A percentile compares a stretch with the other conserved stretches of the same genome.
Evolutionary conservation across 2,329 filamentous ascomycete species (phyloP).

Genomic region (Fusarium temperatum): DNA sequence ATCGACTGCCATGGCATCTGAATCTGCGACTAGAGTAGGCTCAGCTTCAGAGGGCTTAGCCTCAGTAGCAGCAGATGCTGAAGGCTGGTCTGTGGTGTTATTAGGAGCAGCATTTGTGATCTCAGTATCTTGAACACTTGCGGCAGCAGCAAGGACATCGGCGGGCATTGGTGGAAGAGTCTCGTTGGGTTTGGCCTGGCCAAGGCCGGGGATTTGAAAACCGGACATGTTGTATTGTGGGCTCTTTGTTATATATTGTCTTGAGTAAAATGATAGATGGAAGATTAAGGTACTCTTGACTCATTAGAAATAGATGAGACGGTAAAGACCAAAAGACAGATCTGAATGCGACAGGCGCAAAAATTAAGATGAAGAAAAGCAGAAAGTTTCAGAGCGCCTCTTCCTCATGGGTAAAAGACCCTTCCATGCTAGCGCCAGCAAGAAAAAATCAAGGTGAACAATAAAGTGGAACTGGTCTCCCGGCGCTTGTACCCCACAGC

Average conservation of each 20-base stretch:
- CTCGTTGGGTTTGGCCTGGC: slow-evolving; percentile 55
- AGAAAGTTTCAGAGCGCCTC: slow-evolving; percentile 14
- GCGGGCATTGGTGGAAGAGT: slow-evolving; percentile 50
- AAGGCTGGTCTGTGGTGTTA: neutral
- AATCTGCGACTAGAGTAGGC: slow-evolving; percentile 34
- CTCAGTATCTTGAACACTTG: slow-evolving; percentile 40
- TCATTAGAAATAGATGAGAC: neutral
- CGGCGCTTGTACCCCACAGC: slow-evolving; percentile 29
- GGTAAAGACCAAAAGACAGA: neutral
- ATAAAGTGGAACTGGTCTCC: slow-evolving; percentile 27
- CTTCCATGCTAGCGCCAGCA: slow-evolving; percentile 23
- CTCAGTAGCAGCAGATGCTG: slow-evolving; percentile 1
- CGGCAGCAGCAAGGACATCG: slow-evolving; percentile 45
- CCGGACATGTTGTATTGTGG: slow-evolving; percentile 47
- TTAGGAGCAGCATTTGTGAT: slow-evolving; percentile 20
- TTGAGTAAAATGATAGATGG: neutral
- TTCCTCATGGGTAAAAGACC: slow-evolving; percentile 16
- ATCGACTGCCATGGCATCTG: slow-evolving; percentile 50
- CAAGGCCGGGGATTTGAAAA: slow-evolving; percentile 55
- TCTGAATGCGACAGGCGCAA: slow-evolving; percentile 18
- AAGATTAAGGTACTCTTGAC: neutral
- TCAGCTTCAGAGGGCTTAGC: slow-evolving; percentile 4
- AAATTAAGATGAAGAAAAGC: slow-evolving; percentile 1
- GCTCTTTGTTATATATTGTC: neutral
- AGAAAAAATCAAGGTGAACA: slow-evolving; percentile 48